Percentiles rank a stretch among this genome's conserved stretches.
phyloP scores from a whole-genome alignment of 1,139 yeast species.

The Suhomyces panamericanus region DNA sequence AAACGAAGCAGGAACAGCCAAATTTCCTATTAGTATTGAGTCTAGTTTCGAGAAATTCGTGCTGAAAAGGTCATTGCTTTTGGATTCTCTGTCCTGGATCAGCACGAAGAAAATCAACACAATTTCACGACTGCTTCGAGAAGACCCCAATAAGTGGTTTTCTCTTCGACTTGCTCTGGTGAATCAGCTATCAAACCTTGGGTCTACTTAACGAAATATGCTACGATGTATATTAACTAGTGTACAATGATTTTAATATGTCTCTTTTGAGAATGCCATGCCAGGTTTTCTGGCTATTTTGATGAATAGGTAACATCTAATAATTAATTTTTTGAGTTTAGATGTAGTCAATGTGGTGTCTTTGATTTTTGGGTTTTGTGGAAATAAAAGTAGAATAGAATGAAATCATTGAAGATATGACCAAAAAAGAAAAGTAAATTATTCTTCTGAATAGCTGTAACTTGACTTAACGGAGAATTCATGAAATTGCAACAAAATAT shows the following conservation, averaged over 20 bases:
- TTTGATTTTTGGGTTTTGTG: too few species aligned
- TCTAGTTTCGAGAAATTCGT: background rate
- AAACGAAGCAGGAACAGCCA: too few species aligned
- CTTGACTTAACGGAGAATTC: too few species aligned
- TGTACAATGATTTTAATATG: background rate
- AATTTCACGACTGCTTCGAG: constrained; percentile 2
- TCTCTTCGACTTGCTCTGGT: constrained; percentile 5
- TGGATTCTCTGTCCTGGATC: background rate
- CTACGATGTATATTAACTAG: constrained; percentile 1
- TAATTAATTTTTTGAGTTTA: too few species aligned
- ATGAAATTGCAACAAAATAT: too few species aligned
- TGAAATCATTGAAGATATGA: too few species aligned
- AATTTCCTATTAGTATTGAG: too few species aligned
- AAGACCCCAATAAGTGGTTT: constrained; percentile 9
- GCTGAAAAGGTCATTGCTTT: constrained; percentile 3
- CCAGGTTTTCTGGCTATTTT: background rate
- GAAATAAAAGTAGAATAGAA: too few species aligned
- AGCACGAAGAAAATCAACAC: constrained; percentile 1
- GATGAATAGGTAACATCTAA: background rate
- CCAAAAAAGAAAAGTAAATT: too few species aligned
- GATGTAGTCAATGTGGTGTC: too few species aligned
- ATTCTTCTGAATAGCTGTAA: too few species aligned
- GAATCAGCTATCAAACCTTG: background rate
- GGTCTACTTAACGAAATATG: background rate
- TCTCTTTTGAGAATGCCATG: background rate